Evolutionary conservation across 257 asterid genomes (phyloP).

Genomic region (Nicotiana obtusifolia): DNA sequence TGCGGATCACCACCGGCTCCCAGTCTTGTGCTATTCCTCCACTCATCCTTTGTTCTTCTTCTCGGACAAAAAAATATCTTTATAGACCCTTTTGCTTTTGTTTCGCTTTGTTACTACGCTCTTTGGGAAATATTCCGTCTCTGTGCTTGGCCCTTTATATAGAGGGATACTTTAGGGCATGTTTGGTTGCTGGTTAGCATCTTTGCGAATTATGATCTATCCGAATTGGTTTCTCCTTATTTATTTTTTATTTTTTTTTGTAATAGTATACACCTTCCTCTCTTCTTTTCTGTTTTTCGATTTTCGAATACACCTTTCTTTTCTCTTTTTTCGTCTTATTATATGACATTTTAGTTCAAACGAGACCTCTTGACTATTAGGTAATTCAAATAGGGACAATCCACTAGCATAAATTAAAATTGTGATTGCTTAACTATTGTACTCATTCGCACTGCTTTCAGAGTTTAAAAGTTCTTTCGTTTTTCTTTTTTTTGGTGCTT

Average conservation of each 20-base stretch:
- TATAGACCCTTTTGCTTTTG: not conserved
- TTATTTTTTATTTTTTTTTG: not conserved
- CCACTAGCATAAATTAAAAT: not conserved
- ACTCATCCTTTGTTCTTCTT: conserved; percentile 18
- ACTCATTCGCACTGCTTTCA: not conserved
- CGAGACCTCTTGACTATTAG: not conserved
- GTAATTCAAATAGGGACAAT: not conserved
- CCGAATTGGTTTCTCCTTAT: not conserved
- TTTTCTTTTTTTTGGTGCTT: too few species aligned
- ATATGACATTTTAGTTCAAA: not conserved
- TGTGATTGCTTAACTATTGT: not conserved
- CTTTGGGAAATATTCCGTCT: not conserved
- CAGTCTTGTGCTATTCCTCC: conserved; percentile 73
- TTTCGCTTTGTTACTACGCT: not conserved
- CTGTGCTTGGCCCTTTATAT: not conserved
- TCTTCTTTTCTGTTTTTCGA: not conserved
- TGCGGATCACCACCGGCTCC: conserved; percentile 90
- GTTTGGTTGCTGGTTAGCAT: not conserved
- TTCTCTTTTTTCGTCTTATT: too few species aligned
- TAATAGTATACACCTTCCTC: not conserved
- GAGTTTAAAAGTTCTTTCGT: not conserved
- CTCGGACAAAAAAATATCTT: not conserved
- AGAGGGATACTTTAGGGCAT: not conserved
- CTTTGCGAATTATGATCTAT: not conserved
- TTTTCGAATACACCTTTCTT: not conserved